Evolutionary conservation across 1,284 basidiomycete genomes (phyloP).

Genomic region (Irpex rosettiformis): DNA sequence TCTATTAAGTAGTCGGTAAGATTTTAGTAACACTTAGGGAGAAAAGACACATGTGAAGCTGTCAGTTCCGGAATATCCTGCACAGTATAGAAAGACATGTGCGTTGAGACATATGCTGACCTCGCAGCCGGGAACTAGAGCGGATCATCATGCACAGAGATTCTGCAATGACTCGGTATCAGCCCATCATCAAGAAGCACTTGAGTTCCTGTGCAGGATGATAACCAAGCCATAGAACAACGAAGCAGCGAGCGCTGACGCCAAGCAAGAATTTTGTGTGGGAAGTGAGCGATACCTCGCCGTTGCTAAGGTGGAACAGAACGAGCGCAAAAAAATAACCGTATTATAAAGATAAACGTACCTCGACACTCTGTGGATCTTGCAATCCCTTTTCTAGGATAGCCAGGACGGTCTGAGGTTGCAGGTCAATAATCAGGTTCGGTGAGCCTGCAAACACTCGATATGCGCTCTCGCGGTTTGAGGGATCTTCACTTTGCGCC

Average conservation of each 20-base stretch:
- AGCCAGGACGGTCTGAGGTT: slow-evolving; percentile 58
- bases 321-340: neutral
- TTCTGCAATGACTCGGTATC: neutral
- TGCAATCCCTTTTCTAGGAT: slow-evolving; percentile 64
- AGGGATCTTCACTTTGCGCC: slow-evolving; percentile 42
- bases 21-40: neutral
- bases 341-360: slow-evolving; percentile 29
- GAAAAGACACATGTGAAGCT: neutral
- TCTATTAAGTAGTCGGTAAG: slow-evolving; percentile 31
- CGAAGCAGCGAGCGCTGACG: neutral
- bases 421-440: slow-evolving; percentile 69
- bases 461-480: slow-evolving; percentile 55
- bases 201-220: neutral
- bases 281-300: neutral
- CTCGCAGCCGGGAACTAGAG: neutral
- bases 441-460: slow-evolving; percentile 66
- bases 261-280: neutral
- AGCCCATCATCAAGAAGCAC: neutral
- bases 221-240: neutral
- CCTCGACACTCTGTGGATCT: slow-evolving; percentile 59
- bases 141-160: neutral
- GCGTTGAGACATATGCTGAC: neutral
- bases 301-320: slow-evolving; percentile 1
- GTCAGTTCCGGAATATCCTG: neutral
- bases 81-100: neutral